These are phyloP conservation scores for Hydnomerulius pinastri DNA, from an alignment of 768 basidiomycete genomes.

Conservation along the genomic window DNA sequence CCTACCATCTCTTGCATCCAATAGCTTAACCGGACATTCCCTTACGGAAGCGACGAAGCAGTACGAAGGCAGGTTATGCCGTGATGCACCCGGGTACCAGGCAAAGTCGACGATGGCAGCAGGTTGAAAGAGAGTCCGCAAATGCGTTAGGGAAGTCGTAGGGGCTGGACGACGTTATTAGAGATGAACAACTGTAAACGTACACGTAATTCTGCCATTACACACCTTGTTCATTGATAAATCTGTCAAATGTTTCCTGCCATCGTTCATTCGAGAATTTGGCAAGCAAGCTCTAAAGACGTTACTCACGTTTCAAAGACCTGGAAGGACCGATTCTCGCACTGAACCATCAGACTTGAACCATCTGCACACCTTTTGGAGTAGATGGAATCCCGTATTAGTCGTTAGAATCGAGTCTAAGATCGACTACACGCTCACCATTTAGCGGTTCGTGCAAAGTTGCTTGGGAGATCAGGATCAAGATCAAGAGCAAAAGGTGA, in stretches of 20 bases:
- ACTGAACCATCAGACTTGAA: conserved; percentile 61
- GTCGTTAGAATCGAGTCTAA: neutral
- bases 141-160: conserved; percentile 11
- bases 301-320: conserved; percentile 47
- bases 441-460: conserved; percentile 57
- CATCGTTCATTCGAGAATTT: neutral
- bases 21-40: conserved; percentile 81
- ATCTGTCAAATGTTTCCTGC: neutral
- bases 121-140: conserved; percentile 49
- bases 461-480: conserved; percentile 31
- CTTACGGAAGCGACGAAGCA: conserved; percentile 85
- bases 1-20: conserved; percentile 77
- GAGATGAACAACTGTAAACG: too few species aligned
- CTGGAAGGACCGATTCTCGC: conserved; percentile 70
- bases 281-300: neutral
- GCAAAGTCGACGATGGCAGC: conserved; percentile 74
- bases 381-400: neutral
- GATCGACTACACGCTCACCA: conserved; percentile 43
- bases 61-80: conserved; percentile 58
- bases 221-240: conserved; percentile 3
- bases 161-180: neutral
- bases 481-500: conserved; percentile 17
- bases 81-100: conserved; percentile 84
- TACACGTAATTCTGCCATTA: neutral
- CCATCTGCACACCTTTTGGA: conserved; percentile 73